phyloP scores from a whole-genome alignment of 208 protist genomes.

The Trypanosoma lewisi region DNA sequence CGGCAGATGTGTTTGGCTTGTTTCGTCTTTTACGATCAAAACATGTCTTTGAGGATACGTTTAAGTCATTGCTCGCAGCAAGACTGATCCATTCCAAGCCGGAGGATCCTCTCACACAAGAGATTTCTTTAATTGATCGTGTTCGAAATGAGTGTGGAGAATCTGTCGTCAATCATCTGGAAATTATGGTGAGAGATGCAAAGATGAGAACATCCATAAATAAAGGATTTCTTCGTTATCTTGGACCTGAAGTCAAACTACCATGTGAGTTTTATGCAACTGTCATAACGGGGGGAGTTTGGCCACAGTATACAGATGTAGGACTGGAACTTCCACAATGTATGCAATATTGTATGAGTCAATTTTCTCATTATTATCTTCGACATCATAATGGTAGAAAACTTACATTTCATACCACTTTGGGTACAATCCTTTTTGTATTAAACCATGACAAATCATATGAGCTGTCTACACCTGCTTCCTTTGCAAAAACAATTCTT shows the following conservation, averaged over 20 bases:
- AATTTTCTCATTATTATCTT: conserved; percentile 63
- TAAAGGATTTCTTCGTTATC: conserved; percentile 15
- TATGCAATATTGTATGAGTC: conserved; percentile 56
- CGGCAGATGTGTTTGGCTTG: conserved; percentile 39
- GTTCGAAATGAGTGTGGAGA: conserved; percentile 50
- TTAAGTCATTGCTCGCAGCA: conserved; percentile 49
- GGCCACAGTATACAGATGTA: conserved; percentile 54
- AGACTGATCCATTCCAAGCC: conserved; percentile 57
- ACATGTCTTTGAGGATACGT: conserved; percentile 62
- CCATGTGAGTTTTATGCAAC: conserved; percentile 57
- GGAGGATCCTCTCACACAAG: conserved; percentile 32
- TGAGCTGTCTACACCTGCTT: conserved; percentile 54
- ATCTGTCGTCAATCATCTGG: conserved; percentile 50
- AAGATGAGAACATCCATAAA: conserved; percentile 25
- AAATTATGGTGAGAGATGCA: conserved; percentile 72
- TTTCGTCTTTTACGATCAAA: conserved; percentile 57
- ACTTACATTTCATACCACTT: conserved; percentile 60
- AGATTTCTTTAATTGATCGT: conserved; percentile 48
- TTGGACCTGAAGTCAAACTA: conserved; percentile 16
- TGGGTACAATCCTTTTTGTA: conserved; percentile 62
- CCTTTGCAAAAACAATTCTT: conserved; percentile 67
- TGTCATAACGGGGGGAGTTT: conserved; percentile 66
- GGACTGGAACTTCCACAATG: conserved; percentile 33
- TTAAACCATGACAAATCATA: conserved; percentile 45
- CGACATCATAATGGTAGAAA: conserved; percentile 67